Evolutionary conservation across 2,329 filamentous ascomycete genomes (phyloP), one percentile per base, ranked within the genome.

Genomic region (Paraphoma chrysanthemicola): DNA sequence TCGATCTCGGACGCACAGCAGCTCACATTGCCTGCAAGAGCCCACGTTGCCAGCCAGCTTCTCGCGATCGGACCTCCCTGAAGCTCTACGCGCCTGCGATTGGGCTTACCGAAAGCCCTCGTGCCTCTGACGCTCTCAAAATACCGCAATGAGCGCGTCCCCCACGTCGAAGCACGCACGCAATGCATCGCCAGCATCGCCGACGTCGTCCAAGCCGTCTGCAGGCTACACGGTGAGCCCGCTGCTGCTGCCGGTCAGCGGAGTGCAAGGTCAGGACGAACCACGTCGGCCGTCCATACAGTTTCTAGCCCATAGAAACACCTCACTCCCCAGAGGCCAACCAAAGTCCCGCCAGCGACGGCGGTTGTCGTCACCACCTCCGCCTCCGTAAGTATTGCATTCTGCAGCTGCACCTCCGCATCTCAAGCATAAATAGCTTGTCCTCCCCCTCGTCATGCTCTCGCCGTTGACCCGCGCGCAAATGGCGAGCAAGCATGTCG

Each of bases 291-390:
- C 74, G 16, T 75, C 74, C 6, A 75, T 78, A 30, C 76, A 78
- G 59, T 78, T 78, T 54, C 61, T 73, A 44, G 56, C 73, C 30
- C 73, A 76, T 46, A 55, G 69, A 39, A 72, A 72, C 59, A 50
- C 67, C 38, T 63, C 67, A 16, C 60, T 71, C 6, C 73, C 73
- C 17, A 67, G 64, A 62, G 72, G 72, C 12, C 72, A 66, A 47
- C 74, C 73, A 6, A 75, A 70, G 57, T 59, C 64, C 51, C 71
- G 70, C 51, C 66, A 68, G 50, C 68, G 68, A 59, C 70, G 76
- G 36, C 72, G 75, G 16, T 66, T 78, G 57, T 77, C 75, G 46
- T 77, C 75, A 49, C 77, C 77, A 61, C 77, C 77, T 16, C 77
- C 77, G 57, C 77, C 77, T 50, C 75, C 76, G 77, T 78, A 71